Conservation (phyloP, 2,329 filamentous ascomycete genomes). For the Hawksworthiomyces lignivorus region DNA sequence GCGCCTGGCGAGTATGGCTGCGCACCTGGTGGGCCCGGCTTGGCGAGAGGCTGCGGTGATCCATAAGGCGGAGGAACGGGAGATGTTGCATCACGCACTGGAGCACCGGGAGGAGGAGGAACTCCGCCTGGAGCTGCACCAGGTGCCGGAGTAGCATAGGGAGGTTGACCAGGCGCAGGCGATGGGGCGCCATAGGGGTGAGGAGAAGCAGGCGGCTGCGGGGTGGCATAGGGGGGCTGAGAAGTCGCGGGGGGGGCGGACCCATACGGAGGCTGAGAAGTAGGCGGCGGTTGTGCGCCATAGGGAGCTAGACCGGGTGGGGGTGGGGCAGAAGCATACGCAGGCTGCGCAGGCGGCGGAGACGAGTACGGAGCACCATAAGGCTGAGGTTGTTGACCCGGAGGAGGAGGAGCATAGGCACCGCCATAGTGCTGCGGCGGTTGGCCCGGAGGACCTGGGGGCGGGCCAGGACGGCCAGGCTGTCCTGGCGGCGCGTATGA, state of each 20-base stretch:
- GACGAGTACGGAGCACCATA: neutral
- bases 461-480: neutral
- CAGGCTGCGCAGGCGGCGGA: neutral
- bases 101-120: too few species aligned
- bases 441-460: neutral
- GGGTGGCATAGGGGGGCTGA: slow-evolving; percentile 4
- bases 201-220: neutral
- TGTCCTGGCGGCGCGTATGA: slow-evolving; percentile 2
- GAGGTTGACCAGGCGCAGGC: neutral
- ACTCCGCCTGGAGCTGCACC: neutral
- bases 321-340: neutral
- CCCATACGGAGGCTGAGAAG: neutral
- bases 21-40: neutral
- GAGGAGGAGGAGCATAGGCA: slow-evolving; percentile 1
- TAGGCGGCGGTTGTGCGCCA: neutral
- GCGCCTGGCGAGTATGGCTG: neutral
- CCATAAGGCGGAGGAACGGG: neutral
- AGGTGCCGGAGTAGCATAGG: neutral
- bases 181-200: slow-evolving; percentile 1
- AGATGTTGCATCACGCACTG: neutral
- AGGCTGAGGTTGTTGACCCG: neutral
- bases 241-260: neutral
- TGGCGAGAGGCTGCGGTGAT: neutral
- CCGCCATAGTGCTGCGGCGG: neutral
- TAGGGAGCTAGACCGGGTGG: neutral